Evolutionary conservation across 1,139 yeast genomes (phyloP).

Genomic region (Debaryomycetaceae sp.): DNA sequence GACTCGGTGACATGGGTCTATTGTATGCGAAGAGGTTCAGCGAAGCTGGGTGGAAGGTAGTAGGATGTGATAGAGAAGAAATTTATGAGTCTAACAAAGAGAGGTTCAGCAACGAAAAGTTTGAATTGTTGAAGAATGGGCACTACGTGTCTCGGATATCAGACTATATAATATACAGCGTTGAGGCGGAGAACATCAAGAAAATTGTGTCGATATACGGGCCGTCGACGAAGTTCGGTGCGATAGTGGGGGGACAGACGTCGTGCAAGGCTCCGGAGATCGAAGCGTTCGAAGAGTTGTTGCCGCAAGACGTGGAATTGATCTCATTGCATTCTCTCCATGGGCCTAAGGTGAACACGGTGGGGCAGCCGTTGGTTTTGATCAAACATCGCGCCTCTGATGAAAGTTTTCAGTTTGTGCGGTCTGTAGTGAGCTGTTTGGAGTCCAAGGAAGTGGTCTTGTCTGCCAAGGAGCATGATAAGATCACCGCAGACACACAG

Average conservation of each 20-base stretch:
- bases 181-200: slow-evolving; percentile 80
- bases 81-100: slow-evolving; percentile 44
- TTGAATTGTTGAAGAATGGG: slow-evolving; percentile 68
- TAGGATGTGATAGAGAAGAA: slow-evolving; percentile 87
- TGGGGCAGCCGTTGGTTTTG: slow-evolving; percentile 89
- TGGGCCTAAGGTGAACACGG: slow-evolving; percentile 86
- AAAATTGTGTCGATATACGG: slow-evolving; percentile 74
- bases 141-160: slow-evolving; percentile 75
- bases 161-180: slow-evolving; percentile 83
- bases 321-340: slow-evolving; percentile 88
- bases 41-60: slow-evolving; percentile 84
- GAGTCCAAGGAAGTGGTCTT: slow-evolving; percentile 75
- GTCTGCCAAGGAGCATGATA: slow-evolving; percentile 83
- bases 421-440: slow-evolving; percentile 63
- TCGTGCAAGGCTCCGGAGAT: slow-evolving; percentile 93
- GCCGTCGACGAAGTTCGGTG: slow-evolving; percentile 80
- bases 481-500: slow-evolving; percentile 95
- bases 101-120: slow-evolving; percentile 40
- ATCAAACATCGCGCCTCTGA: slow-evolving; percentile 69
- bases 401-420: slow-evolving; percentile 58
- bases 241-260: slow-evolving; percentile 97
- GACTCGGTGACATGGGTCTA: slow-evolving; percentile 95
- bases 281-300: slow-evolving; percentile 68
- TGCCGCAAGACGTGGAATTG: slow-evolving; percentile 79
- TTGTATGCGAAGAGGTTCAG: slow-evolving; percentile 77